Evolutionary conservation across 208 protist species (phyloP).

Genomic region (Novymonas esmeraldas): DNA sequence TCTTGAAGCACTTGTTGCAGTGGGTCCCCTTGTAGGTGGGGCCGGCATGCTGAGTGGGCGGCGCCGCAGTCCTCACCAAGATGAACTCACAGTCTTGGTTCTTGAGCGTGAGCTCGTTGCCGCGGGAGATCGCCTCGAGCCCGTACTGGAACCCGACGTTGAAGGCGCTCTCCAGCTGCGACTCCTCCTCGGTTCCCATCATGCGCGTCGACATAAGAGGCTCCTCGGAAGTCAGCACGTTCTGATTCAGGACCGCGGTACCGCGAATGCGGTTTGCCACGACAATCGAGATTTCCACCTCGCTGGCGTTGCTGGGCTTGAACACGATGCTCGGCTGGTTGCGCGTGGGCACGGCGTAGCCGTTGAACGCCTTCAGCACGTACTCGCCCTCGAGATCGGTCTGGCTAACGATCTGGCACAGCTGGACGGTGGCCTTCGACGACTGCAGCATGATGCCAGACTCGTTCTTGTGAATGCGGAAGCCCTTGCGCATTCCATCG

Average conservation of each 20-base stretch:
- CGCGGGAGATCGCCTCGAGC: constrained; percentile 36
- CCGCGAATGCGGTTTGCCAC: constrained; percentile 59
- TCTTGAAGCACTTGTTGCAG: constrained; percentile 70
- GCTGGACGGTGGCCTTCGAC: constrained; percentile 38
- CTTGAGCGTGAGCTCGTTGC: constrained; percentile 49
- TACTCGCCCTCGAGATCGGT: constrained; percentile 58
- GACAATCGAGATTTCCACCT: constrained; percentile 38
- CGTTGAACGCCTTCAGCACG: constrained; percentile 63
- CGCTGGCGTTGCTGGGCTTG: constrained; percentile 23
- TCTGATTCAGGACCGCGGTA: constrained; percentile 39
- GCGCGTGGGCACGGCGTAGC: constrained; percentile 24
- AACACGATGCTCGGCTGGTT: constrained; percentile 55
- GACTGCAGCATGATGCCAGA: constrained; percentile 46
- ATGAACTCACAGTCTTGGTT: constrained; percentile 51
- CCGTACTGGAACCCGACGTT: constrained; percentile 67
- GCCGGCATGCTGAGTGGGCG: constrained; percentile 33
- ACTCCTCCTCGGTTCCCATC: constrained; percentile 48
- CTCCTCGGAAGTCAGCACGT: constrained; percentile 45
- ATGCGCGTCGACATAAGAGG: constrained; percentile 57
- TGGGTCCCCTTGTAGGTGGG: constrained; percentile 67
- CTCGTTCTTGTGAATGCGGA: constrained; percentile 40
- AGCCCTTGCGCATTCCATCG: constrained; percentile 40
- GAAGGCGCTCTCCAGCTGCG: constrained; percentile 50
- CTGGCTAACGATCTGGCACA: constrained; percentile 42
- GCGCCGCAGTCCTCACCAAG: constrained; percentile 29